Conservation (phyloP, 2,329 filamentous ascomycete genomes). For the Salinomyces thailandicus region DNA sequence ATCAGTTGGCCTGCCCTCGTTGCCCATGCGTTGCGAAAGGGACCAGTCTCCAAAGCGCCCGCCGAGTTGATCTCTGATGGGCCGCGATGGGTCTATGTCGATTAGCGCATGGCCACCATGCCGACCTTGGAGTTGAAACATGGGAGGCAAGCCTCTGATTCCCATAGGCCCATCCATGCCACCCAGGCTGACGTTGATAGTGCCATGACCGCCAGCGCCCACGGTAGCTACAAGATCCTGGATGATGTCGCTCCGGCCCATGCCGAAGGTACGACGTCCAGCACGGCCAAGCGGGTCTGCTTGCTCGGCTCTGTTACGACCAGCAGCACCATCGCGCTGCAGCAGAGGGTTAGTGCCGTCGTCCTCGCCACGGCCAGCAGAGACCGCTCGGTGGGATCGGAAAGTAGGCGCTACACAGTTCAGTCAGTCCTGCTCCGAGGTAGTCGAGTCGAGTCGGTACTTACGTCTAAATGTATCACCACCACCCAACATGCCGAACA, state of each 20-base stretch:
- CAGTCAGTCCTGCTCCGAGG: background rate
- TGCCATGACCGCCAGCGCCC: constrained; percentile 10
- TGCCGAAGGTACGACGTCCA: constrained; percentile 12
- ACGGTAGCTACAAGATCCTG: constrained; percentile 19
- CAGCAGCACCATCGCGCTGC: constrained; percentile 33
- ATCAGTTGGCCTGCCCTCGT: constrained; percentile 16
- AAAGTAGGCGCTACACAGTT: constrained; percentile 5
- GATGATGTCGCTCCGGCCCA: constrained; percentile 14
- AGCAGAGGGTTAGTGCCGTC: constrained; percentile 83
- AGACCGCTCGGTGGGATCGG: constrained; percentile 10
- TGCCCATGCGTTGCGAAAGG: background rate
- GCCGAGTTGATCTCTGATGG: constrained; percentile 14
- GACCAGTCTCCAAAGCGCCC: constrained; percentile 2
- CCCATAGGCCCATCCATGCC: constrained; percentile 10
- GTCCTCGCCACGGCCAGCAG: constrained; percentile 46
- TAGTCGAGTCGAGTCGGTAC: background rate
- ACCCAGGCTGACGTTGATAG: constrained; percentile 18
- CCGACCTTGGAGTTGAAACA: constrained; percentile 15
- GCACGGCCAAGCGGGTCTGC: constrained; percentile 5
- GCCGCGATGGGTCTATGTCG: constrained; percentile 19
- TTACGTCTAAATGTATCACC: constrained; percentile 6
- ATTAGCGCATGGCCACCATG: constrained; percentile 12
- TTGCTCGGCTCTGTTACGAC: constrained; percentile 3
- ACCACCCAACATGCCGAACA: constrained; percentile 17
- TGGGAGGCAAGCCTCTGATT: constrained; percentile 11